phyloP scores from a whole-genome alignment of 257 asterid genomes.

The Solanum pinnatisectum region DNA sequence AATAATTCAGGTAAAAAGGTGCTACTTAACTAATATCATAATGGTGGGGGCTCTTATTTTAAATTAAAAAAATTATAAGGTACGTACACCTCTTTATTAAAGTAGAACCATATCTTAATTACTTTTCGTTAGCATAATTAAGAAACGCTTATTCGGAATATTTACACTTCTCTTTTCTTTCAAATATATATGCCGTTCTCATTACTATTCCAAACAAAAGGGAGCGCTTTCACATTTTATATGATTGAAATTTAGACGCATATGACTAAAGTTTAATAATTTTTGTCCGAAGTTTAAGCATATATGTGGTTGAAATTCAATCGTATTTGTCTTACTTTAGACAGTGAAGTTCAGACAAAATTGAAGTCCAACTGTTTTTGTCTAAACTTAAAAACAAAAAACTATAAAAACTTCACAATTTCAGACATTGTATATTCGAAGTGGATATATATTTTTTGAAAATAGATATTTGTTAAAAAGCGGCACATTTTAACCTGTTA shows the following conservation, averaged over 20 bases:
- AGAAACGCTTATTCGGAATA: background rate
- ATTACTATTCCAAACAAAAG: background rate
- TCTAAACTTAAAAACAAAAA: no score
- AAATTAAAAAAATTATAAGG: background rate
- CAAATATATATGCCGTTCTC: background rate
- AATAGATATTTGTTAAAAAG: background rate
- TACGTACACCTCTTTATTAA: background rate
- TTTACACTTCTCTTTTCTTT: background rate
- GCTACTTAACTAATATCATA: background rate
- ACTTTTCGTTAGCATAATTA: background rate
- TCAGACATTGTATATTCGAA: no score
- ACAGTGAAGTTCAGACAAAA: background rate
- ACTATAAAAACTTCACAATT: no score
- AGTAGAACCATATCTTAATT: background rate
- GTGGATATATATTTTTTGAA: no score
- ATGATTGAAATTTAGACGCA: background rate
- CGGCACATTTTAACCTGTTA: background rate
- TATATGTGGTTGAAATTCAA: background rate
- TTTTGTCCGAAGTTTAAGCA: background rate
- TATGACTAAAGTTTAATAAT: background rate
- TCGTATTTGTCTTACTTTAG: background rate
- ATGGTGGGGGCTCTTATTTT: background rate
- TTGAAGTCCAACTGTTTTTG: no score
- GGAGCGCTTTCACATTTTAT: background rate
- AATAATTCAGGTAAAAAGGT: background rate